Conservation (phyloP, 305 asterid species). For the Solanum aculeatissimum region DNA sequence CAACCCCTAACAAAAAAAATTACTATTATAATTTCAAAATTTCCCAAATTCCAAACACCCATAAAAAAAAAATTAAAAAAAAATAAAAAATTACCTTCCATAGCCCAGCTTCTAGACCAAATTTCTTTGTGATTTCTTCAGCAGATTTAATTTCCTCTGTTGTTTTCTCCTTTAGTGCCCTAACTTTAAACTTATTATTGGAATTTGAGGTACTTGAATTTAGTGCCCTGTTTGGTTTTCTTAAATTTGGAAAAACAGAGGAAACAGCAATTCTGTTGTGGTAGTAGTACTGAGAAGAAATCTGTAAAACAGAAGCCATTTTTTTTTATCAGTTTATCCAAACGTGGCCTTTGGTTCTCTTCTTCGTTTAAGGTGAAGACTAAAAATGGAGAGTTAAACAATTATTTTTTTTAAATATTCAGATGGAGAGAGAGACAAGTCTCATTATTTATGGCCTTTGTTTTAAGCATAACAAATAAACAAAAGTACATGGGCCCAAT, state of each 20-base stretch:
- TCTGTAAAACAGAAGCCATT: conserved; percentile 37
- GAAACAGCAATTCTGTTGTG: conserved; percentile 6
- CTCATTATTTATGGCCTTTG: conserved; percentile 17
- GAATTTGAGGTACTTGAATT: conserved; percentile 1
- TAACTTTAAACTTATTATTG: conserved; percentile 26
- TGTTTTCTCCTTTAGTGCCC: conserved; percentile 71
- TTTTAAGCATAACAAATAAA: background rate
- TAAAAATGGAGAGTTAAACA: background rate
- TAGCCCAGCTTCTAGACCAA: conserved; percentile 90
- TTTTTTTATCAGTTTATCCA: background rate
- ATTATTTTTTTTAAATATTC: background rate
- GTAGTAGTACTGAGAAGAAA: conserved; percentile 21
- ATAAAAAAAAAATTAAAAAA: too few relatives aligned
- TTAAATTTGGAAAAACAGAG: conserved; percentile 1
- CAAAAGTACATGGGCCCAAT: background rate
- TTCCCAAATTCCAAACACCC: too few relatives aligned
- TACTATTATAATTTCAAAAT: too few relatives aligned
- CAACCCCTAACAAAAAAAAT: too few relatives aligned
- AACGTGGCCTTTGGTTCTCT: background rate
- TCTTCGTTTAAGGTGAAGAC: background rate
- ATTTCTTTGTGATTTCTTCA: conserved; percentile 67
- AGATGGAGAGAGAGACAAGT: conserved; percentile 35
- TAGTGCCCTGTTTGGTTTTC: conserved; percentile 9
- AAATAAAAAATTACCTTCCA: conserved; percentile 55
- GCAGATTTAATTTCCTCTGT: conserved; percentile 46